Percentiles rank a stretch among this genome's conserved stretches.
These are phyloP conservation scores for Mariannaea sp. DNA, from an alignment of 2,329 filamentous ascomycete species.

Conservation along the genomic window DNA sequence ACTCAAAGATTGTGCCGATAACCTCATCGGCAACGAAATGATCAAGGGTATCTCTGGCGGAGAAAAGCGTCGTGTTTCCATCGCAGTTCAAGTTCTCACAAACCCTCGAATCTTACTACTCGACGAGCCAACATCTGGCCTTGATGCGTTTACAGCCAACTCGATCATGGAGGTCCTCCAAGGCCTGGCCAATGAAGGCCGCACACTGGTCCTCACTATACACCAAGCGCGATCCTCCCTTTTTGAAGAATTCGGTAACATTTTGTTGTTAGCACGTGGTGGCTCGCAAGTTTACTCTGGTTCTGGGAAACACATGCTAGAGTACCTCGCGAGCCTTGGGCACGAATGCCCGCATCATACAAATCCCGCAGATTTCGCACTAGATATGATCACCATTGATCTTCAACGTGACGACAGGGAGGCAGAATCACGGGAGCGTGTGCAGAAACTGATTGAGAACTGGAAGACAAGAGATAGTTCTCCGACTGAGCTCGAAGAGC, in stretches of 20 bases:
- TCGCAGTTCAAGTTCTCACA: conserved; percentile 77
- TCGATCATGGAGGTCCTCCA: conserved; percentile 77
- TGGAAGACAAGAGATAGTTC: conserved; percentile 51
- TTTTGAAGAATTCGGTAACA: conserved; percentile 72
- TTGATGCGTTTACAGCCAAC: conserved; percentile 78
- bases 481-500: conserved; percentile 29
- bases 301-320: conserved; percentile 64
- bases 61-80: conserved; percentile 77
- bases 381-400: conserved; percentile 78
- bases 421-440: conserved; percentile 64
- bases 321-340: conserved; percentile 64
- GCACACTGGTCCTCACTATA: conserved; percentile 76
- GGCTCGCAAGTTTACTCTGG: conserved; percentile 72
- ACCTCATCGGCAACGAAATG: conserved; percentile 71
- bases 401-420: conserved; percentile 69
- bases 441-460: conserved; percentile 62
- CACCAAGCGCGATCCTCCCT: conserved; percentile 77
- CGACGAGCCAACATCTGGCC: conserved; percentile 76
- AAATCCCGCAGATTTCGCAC: conserved; percentile 78
- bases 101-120: conserved; percentile 74
- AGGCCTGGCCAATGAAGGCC: conserved; percentile 72
- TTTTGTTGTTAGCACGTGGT: conserved; percentile 72
- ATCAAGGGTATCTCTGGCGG: conserved; percentile 81
- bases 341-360: conserved; percentile 70
- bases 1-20: conserved; percentile 77